Conservation (phyloP, 2,329 filamentous ascomycete species). For the Aspergillus chevalieri region DNA sequence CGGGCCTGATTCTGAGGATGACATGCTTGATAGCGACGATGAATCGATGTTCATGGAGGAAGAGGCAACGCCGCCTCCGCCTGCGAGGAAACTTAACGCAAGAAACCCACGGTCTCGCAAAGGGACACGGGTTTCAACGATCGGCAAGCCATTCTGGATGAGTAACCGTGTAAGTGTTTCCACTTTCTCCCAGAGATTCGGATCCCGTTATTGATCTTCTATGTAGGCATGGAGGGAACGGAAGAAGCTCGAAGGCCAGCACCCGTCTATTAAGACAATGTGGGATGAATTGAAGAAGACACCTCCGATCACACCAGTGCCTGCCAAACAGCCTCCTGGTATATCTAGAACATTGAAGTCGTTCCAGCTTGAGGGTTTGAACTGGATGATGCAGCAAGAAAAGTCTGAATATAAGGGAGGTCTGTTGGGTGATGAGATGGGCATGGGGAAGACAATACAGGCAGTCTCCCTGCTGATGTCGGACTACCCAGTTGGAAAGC, state of each 20-base stretch:
- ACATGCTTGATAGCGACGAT: background rate
- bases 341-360: conserved; percentile 83
- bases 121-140: background rate
- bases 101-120: too few species aligned
- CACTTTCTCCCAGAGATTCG: conserved; percentile 17
- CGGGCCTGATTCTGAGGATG: background rate
- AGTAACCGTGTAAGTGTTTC: conserved; percentile 26
- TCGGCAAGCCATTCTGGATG: conserved; percentile 12
- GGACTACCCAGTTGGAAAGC: conserved; percentile 76
- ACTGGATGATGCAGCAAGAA: conserved; percentile 93
- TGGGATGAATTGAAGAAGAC: conserved; percentile 70
- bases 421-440: conserved; percentile 95
- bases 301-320: conserved; percentile 58
- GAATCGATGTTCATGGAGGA: background rate
- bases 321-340: conserved; percentile 63
- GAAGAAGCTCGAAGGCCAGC: conserved; percentile 63
- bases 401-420: conserved; percentile 79
- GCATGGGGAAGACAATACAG: conserved; percentile 97
- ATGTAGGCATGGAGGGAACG: conserved; percentile 49
- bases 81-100: too few species aligned
- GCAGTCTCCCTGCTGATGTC: conserved; percentile 98
- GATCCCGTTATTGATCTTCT: conserved; percentile 18
- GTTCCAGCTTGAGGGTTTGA: conserved; percentile 87
- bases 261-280: conserved; percentile 76
- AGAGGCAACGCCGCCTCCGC: background rate